Conservation (phyloP, 73 alveolate genomes). For the Uronychia binucleata region DNA sequence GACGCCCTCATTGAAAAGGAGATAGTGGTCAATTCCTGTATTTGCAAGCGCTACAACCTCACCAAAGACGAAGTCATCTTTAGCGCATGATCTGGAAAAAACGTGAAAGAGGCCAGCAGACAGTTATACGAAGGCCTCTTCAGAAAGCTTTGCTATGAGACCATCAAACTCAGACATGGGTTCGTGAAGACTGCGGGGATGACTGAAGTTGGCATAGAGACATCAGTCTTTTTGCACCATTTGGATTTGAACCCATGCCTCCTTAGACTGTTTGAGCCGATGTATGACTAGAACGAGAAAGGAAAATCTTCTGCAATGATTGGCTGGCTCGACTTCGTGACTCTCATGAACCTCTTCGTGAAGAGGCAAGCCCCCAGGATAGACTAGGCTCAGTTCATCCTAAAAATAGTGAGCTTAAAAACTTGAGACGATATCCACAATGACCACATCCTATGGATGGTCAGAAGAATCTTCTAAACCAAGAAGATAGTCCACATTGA, state of each 20-base stretch:
- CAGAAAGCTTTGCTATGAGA: neutral
- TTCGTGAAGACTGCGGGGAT: neutral
- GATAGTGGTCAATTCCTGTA: neutral
- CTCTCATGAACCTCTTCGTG: neutral
- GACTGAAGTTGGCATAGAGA: neutral
- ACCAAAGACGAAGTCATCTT: neutral
- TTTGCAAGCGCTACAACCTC: neutral
- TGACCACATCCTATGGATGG: no score
- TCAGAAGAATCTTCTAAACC: no score
- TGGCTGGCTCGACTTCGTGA: neutral
- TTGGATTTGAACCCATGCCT: neutral
- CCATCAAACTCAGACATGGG: neutral
- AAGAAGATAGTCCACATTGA: no score
- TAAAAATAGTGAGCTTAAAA: no score
- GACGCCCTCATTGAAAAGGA: neutral
- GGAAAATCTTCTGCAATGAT: neutral
- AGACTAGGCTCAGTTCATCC: neutral
- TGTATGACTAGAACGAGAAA: neutral
- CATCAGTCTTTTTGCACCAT: neutral
- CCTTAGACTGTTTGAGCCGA: neutral
- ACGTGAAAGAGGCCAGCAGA: neutral
- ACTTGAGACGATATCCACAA: no score
- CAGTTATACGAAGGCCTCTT: neutral
- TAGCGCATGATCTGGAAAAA: no score
- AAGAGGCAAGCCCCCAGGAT: neutral